These are phyloP conservation scores for Trichosanthes cucumerina DNA, from an alignment of 306 rosid species.

Conservation along the genomic window DNA sequence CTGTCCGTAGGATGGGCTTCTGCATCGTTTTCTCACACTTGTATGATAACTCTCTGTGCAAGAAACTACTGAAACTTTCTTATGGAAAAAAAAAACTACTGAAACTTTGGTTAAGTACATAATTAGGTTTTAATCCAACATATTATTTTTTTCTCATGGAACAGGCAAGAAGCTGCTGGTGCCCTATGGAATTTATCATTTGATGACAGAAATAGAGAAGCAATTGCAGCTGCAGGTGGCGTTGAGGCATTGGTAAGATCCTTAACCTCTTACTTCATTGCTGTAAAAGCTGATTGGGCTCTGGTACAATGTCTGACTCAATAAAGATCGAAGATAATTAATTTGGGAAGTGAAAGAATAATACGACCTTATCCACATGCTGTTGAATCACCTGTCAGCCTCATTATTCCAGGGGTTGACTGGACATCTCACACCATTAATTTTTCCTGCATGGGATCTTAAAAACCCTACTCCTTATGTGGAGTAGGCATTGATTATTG, in stretches of 20 bases:
- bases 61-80: not conserved
- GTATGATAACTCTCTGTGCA: not conserved
- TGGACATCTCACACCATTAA: not conserved
- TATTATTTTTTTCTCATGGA: not conserved
- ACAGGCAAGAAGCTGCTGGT: constrained; percentile 99
- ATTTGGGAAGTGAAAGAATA: not conserved
- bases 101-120: not conserved
- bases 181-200: constrained; percentile 98
- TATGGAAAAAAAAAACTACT: not conserved
- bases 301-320: constrained; percentile 7
- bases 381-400: not conserved
- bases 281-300: not conserved
- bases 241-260: constrained; percentile 91
- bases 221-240: constrained; percentile 94
- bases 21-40: not conserved
- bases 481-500: not conserved
- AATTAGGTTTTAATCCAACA: not conserved
- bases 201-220: constrained; percentile 97
- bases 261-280: constrained; percentile 1
- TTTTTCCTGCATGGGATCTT: not conserved
- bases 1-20: not conserved
- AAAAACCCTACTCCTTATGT: not conserved
- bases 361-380: not conserved
- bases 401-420: not conserved
- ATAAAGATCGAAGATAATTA: not conserved